These are phyloP conservation scores for Xylaria multiplex DNA, from an alignment of 2,329 filamentous ascomycete species.

Conservation along the genomic window DNA sequence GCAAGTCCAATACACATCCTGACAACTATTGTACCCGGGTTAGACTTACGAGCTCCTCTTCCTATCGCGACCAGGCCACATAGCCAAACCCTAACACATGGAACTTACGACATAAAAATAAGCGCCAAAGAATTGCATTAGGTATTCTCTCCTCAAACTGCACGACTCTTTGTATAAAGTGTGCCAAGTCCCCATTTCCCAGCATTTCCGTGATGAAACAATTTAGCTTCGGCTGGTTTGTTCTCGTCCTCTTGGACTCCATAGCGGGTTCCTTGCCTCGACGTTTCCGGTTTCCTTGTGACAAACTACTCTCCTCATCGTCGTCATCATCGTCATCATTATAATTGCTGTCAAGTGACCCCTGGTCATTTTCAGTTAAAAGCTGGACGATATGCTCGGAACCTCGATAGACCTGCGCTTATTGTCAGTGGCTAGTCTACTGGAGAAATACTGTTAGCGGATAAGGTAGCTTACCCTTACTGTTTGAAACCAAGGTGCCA, in stretches of 20 bases:
- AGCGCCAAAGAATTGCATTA: constrained; percentile 33
- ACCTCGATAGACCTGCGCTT: constrained; percentile 11
- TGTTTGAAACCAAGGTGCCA: background rate
- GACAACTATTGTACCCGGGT: constrained; percentile 24
- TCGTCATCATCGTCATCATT: background rate
- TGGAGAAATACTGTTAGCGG: too few relatives aligned
- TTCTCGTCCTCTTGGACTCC: background rate
- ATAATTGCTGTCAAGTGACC: background rate
- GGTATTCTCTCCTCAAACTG: constrained; percentile 23
- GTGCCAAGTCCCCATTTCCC: constrained; percentile 32
- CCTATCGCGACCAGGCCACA: background rate
- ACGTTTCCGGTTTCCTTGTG: background rate
- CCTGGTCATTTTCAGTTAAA: constrained; percentile 2
- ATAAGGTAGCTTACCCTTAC: constrained; percentile 20
- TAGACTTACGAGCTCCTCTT: background rate
- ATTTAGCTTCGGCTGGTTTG: background rate
- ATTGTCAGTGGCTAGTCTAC: background rate
- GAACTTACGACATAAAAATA: constrained; percentile 38
- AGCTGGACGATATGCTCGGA: constrained; percentile 35
- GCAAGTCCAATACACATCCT: constrained; percentile 39
- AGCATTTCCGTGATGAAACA: constrained; percentile 36
- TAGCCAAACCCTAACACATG: background rate
- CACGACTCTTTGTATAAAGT: constrained; percentile 24
- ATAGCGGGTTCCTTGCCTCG: too few relatives aligned
- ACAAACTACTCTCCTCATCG: background rate